phyloP scores from a whole-genome alignment of 75 land plant species.

The Sequoia sempervirens region DNA sequence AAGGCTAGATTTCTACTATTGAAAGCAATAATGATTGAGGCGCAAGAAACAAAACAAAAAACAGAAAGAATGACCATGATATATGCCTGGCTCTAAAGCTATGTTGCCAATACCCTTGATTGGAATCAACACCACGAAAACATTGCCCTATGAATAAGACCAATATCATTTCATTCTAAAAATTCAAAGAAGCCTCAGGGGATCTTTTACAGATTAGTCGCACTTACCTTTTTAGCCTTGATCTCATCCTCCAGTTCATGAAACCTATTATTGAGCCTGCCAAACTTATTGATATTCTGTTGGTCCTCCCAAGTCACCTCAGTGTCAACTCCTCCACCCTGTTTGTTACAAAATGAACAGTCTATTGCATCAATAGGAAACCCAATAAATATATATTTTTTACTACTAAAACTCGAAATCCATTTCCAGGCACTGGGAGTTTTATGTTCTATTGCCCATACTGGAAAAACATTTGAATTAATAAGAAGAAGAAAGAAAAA shows the following conservation, averaged over 20 bases:
- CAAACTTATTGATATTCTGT: conserved; percentile 91
- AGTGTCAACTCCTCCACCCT: conserved; percentile 78
- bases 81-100: not conserved
- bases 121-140: not conserved
- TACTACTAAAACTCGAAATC: not conserved
- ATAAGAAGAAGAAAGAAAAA: not conserved
- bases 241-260: conserved; percentile 98
- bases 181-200: not conserved
- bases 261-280: conserved; percentile 80
- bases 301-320: conserved; percentile 99
- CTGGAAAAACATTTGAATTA: not conserved
- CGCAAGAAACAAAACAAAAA: not conserved
- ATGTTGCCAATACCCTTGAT: not conserved
- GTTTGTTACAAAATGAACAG: not conserved
- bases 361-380: not conserved
- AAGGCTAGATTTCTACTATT: not conserved
- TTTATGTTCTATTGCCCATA: not conserved
- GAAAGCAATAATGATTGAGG: not conserved
- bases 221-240: conserved; percentile 72
- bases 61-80: not conserved
- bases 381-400: not conserved
- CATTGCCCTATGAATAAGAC: not conserved
- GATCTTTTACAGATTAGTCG: not conserved
- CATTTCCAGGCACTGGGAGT: not conserved
- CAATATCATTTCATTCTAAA: not conserved